Percentiles rank a stretch among this genome's conserved stretches.
Evolutionary conservation across 257 asterid species (phyloP).

Genomic region (Paulownia fortunei): DNA sequence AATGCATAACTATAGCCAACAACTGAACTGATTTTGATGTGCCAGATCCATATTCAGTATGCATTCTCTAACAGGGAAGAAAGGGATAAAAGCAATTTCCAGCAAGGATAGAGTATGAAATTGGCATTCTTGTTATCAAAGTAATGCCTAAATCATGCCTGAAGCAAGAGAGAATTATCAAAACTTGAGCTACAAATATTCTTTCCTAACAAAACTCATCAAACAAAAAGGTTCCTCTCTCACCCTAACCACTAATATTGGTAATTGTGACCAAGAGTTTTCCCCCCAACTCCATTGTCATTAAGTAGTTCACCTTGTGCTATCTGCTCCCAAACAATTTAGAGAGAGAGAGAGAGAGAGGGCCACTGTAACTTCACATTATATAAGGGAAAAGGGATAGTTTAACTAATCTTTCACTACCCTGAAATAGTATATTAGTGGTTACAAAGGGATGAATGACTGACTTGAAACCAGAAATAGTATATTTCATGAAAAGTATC

Average conservation of each 20-base stretch:
- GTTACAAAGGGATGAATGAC: too few species aligned
- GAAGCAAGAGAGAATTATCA: constrained; percentile 20
- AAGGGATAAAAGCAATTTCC: constrained; percentile 13
- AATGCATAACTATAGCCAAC: neutral
- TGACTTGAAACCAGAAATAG: too few species aligned
- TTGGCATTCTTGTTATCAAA: constrained; percentile 41
- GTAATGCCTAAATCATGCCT: constrained; percentile 37
- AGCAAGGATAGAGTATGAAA: too few species aligned
- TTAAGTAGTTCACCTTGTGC: neutral
- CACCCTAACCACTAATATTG: too few species aligned
- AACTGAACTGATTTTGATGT: constrained; percentile 23
- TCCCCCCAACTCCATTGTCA: neutral
- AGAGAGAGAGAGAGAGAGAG: too few species aligned
- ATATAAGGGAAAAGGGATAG: neutral
- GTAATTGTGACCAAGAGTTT: too few species aligned
- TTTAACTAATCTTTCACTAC: neutral
- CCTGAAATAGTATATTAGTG: too few species aligned
- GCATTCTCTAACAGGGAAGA: neutral
- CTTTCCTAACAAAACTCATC: constrained; percentile 20
- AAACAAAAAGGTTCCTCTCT: too few species aligned
- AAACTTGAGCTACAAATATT: constrained; percentile 21
- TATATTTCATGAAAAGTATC: too few species aligned
- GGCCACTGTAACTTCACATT: neutral
- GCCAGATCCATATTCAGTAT: neutral
- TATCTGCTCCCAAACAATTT: neutral